A percentile compares a stretch with the other conserved stretches of the same genome.
Evolutionary conservation across 345 rosid genomes (phyloP).

Genomic region (Cochlearia excelsa): DNA sequence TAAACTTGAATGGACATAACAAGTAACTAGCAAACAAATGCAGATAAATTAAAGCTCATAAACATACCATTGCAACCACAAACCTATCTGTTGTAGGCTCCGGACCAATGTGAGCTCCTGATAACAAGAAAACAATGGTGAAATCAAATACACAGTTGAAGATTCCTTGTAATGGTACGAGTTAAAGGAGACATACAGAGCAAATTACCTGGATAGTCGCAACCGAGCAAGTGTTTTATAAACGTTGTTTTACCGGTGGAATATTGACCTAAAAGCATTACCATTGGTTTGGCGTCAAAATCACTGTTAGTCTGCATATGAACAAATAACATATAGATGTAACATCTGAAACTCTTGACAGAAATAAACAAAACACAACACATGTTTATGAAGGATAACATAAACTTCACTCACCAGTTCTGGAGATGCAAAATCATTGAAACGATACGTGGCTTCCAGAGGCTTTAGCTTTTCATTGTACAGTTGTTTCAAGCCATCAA

Average conservation of each 20-base stretch:
- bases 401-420: conserved; percentile 53
- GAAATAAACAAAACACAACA: conserved; percentile 8
- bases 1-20: neutral
- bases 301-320: conserved; percentile 69
- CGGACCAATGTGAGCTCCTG: conserved; percentile 98
- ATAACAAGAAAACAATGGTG: conserved; percentile 11
- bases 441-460: conserved; percentile 71
- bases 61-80: conserved; percentile 87
- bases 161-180: neutral
- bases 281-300: conserved; percentile 97
- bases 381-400: neutral
- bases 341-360: neutral
- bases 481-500: conserved; percentile 84
- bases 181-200: neutral
- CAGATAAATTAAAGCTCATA: conserved; percentile 1
- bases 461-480: conserved; percentile 88
- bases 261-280: conserved; percentile 94
- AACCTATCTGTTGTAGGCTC: conserved; percentile 99
- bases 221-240: conserved; percentile 76
- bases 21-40: conserved; percentile 6
- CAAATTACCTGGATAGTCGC: conserved; percentile 75
- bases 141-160: conserved; percentile 12
- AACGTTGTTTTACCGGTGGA: conserved; percentile 98
- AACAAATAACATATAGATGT: conserved; percentile 19
- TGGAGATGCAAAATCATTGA: conserved; percentile 89